phyloP scores from a whole-genome alignment of 148 eudicot species.

The Dysphania ambrosioides region DNA sequence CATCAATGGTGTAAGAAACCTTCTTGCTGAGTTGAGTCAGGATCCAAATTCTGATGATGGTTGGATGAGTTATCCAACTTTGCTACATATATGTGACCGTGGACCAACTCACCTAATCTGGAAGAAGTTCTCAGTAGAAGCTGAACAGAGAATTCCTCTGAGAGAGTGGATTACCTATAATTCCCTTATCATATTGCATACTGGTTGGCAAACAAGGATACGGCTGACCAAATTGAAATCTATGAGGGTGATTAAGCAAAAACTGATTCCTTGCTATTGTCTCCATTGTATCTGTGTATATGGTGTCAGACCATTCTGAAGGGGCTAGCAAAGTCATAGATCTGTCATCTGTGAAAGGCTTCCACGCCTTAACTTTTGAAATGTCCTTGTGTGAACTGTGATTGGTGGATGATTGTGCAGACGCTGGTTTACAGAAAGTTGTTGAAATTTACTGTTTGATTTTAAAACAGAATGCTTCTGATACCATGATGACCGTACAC shows the following conservation, averaged over 20 bases:
- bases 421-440: no score
- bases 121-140: constrained; percentile 40
- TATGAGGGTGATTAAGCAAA: not conserved
- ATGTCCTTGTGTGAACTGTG: no score
- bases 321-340: constrained; percentile 63
- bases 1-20: constrained; percentile 45
- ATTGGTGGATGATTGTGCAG: no score
- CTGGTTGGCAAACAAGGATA: not conserved
- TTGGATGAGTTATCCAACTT: constrained; percentile 55
- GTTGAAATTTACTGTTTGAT: no score
- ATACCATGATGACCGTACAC: no score
- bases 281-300: constrained; percentile 58
- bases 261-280: constrained; percentile 61
- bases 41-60: constrained; percentile 45
- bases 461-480: no score
- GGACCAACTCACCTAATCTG: constrained; percentile 45
- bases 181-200: not conserved
- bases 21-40: constrained; percentile 57
- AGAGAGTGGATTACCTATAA: not conserved
- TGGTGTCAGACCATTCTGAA: constrained; percentile 63
- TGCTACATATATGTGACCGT: constrained; percentile 49
- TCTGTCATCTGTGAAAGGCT: no score
- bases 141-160: constrained; percentile 33
- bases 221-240: not conserved
- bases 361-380: no score